Conservation (phyloP, 2,329 filamentous ascomycete genomes). For the Lasiodiplodia sp. region DNA sequence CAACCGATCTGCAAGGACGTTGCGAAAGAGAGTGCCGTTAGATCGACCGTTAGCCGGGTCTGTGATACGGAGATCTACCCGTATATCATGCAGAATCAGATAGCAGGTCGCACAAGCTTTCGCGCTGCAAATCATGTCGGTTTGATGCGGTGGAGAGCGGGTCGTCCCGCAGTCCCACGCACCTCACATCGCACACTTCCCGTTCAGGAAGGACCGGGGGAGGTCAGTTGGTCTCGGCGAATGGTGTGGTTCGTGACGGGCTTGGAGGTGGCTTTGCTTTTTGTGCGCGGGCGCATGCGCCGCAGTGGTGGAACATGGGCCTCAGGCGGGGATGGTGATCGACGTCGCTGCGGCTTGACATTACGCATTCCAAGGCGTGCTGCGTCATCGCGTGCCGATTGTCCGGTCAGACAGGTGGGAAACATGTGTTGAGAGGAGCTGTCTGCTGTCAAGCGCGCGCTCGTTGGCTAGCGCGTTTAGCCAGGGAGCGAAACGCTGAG, state of each 20-base stretch:
- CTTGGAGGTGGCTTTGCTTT: constrained; percentile 7
- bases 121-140: constrained; percentile 2
- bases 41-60: not conserved
- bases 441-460: not conserved
- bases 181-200: constrained; percentile 1
- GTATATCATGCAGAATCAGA: constrained; percentile 5
- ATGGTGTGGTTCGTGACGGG: not conserved
- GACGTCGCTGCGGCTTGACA: constrained; percentile 13
- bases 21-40: not conserved
- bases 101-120: constrained; percentile 11
- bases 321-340: constrained; percentile 15
- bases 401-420: not conserved
- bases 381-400: not conserved
- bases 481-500: not conserved
- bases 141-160: constrained; percentile 18
- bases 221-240: not conserved
- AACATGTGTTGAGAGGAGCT: not conserved
- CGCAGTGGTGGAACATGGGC: not conserved
- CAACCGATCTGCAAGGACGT: not conserved
- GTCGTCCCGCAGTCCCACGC: constrained; percentile 11
- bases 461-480: not conserved
- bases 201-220: not conserved
- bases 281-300: not conserved
- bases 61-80: constrained; percentile 18
- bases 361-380: not conserved